Base-by-base conservation (phyloP, 192 early-diverging fungal species). In the Ambispora gerdemannii region DNA sequence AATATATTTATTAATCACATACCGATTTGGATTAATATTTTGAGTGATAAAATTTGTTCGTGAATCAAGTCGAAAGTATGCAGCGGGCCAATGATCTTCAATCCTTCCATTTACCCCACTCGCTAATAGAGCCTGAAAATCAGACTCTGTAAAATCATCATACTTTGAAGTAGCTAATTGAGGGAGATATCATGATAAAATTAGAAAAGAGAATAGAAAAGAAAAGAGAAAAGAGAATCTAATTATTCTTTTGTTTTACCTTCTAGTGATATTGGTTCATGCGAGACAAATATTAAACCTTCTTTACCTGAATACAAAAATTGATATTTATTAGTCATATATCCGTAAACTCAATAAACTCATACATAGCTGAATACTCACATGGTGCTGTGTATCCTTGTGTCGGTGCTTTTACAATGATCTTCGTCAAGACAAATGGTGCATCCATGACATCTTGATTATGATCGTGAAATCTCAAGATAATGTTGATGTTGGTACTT, bases 311-410 rank as follows among this genome's bases (percentile, higher is more conserved):
- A 15, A 62, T 28, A 22, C 31, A 11, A 33, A 60, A 33, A 60
- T 25, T 31, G 32, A 50, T 31, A 1, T 20, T 11, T 60, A 38
- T 58, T 24, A n/a, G 1, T 53, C n/a, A n/a, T n/a, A n/a, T n/a
- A n/a, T n/a, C n/a, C n/a, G n/a, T n/a, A n/a, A n/a, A n/a, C n/a
- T n/a, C 13, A 70, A 34, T 51, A 7, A 1, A 35, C 13, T 17
- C 36, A 65, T 30, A 49, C 35, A 15, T 4, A 11, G 33, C 35
- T 4, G 24, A 19, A 65, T 20, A 56, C 43, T 55, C 74, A 79
- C 83, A 84, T 55, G 83, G 83, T 4, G 81, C 83, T 19, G 83
- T 84, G 43, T 76, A 84, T 13, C 83, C 83, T n/a, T 78, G 75
- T 7, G 67, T 76, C 1, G 83, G 83, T 20, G 78, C 76, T 55